phyloP scores from a whole-genome alignment of 352 stramenopile genomes.

The Phytophthora ohioensis region DNA sequence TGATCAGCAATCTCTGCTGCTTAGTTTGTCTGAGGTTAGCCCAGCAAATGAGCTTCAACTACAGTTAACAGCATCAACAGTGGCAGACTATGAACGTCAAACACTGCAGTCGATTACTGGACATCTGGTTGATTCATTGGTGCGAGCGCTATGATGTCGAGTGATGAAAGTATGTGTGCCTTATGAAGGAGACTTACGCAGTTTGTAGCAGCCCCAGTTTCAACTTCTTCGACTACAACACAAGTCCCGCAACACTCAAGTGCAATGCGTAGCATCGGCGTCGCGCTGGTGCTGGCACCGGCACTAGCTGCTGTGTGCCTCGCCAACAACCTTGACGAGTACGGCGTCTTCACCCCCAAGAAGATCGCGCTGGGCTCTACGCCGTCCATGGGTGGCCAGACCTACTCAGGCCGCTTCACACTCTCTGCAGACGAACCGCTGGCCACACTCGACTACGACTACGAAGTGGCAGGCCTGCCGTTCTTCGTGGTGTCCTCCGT shows the following conservation, averaged over 20 bases:
- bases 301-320: slow-evolving; percentile 8
- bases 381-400: slow-evolving; percentile 20
- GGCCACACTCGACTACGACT: slow-evolving; percentile 41
- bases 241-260: background rate
- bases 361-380: slow-evolving; percentile 16
- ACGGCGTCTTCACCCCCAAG: slow-evolving; percentile 40
- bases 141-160: background rate
- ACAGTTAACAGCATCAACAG: slow-evolving; percentile 6
- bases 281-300: slow-evolving; percentile 9
- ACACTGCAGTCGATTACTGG: background rate
- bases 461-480: slow-evolving; percentile 40
- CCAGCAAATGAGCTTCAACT: background rate
- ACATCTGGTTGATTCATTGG: background rate
- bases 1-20: background rate
- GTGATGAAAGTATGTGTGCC: background rate
- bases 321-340: slow-evolving; percentile 20
- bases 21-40: no score
- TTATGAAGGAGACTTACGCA: background rate
- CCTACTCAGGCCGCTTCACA: slow-evolving; percentile 31
- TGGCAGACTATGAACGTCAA: slow-evolving; percentile 1
- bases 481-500: slow-evolving; percentile 36
- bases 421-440: slow-evolving; percentile 25
- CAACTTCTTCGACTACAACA: slow-evolving; percentile 6
- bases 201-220: slow-evolving; percentile 4
- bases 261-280: slow-evolving; percentile 15